phyloP scores from a whole-genome alignment of 2,329 filamentous ascomycete species.

The Verticillium nonalfalfae region DNA sequence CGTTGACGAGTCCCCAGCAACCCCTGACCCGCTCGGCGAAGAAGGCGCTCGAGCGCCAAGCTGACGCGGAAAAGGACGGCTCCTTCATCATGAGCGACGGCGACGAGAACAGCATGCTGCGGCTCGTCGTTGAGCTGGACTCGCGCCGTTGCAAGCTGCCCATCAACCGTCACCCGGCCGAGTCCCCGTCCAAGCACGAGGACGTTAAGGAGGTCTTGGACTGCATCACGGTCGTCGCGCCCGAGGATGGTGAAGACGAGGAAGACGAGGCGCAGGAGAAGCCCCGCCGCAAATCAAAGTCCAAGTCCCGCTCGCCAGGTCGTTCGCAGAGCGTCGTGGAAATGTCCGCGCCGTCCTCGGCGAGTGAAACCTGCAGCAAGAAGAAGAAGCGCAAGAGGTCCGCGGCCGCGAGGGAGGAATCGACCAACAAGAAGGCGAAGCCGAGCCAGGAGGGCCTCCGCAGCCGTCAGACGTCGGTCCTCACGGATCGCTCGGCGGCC shows the following conservation, averaged over 20 bases:
- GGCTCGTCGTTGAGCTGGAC: slow-evolving; percentile 44
- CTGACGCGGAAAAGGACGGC: slow-evolving; percentile 14
- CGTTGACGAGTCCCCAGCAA: slow-evolving; percentile 33
- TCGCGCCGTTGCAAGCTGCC: slow-evolving; percentile 25
- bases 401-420: slow-evolving; percentile 14
- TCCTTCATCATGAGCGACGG: slow-evolving; percentile 34
- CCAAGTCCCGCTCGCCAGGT: slow-evolving; percentile 6
- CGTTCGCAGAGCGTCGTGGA: background rate
- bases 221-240: slow-evolving; percentile 23
- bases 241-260: slow-evolving; percentile 15
- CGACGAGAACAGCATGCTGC: slow-evolving; percentile 41
- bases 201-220: slow-evolving; percentile 16
- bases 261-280: slow-evolving; percentile 3
- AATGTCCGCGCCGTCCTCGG: slow-evolving; percentile 6
- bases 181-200: slow-evolving; percentile 20
- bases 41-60: slow-evolving; percentile 13
- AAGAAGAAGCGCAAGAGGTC: slow-evolving; percentile 22
- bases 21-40: slow-evolving; percentile 4
- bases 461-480: slow-evolving; percentile 5
- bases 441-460: slow-evolving; percentile 11
- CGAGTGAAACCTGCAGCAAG: slow-evolving; percentile 3
- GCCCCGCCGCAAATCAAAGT: slow-evolving; percentile 1
- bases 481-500: background rate
- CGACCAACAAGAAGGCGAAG: slow-evolving; percentile 18
- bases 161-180: slow-evolving; percentile 13